A percentile compares a stretch with the other conserved stretches of the same genome.
Conservation (phyloP, 352 stramenopile genomes). For the Globisporangium viniferum region DNA sequence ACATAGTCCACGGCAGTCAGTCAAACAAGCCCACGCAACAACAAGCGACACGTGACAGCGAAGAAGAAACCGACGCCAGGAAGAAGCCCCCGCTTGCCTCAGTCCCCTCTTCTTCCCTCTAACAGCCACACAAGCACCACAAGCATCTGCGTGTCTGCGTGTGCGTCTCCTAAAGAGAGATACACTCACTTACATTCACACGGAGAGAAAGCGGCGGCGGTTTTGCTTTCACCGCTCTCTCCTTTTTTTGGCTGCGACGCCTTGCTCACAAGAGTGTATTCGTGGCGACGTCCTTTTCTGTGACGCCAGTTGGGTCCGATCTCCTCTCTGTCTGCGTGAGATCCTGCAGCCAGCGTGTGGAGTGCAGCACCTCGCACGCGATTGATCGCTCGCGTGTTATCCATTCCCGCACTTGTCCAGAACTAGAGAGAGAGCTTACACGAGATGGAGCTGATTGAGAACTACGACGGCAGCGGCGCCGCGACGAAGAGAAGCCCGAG, state of each 20-base stretch:
- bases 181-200: not conserved
- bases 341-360: not conserved
- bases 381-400: not conserved
- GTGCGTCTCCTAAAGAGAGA: not conserved
- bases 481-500: not conserved
- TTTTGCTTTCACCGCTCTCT: not conserved
- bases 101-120: not conserved
- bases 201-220: constrained; percentile 1
- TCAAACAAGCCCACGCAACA: not conserved
- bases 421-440: not conserved
- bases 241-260: not conserved
- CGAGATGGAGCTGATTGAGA: constrained; percentile 18
- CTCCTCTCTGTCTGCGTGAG: not conserved
- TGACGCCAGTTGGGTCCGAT: not conserved
- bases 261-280: not conserved
- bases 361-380: not conserved
- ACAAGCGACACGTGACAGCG: not conserved
- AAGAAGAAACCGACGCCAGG: constrained; percentile 3
- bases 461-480: constrained; percentile 10
- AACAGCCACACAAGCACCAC: not conserved
- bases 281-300: not conserved
- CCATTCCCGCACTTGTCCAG: not conserved
- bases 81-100: not conserved
- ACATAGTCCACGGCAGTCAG: too few species aligned
- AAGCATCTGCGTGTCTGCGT: not conserved